These are phyloP conservation scores for Penicillium sclerotiorum DNA, from an alignment of 2,329 filamentous ascomycete species.

Conservation along the genomic window DNA sequence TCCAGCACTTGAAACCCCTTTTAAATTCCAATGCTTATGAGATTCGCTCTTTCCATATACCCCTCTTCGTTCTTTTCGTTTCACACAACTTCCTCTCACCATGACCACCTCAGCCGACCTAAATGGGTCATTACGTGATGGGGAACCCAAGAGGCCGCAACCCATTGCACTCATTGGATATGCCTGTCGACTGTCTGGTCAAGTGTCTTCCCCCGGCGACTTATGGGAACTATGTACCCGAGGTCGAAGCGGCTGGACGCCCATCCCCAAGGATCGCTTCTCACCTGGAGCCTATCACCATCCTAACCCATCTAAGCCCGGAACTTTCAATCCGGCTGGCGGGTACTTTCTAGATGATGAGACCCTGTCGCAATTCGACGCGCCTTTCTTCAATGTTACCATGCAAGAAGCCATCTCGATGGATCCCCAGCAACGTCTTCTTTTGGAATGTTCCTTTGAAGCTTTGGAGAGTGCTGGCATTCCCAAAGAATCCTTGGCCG, in stretches of 20 bases:
- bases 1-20: not conserved
- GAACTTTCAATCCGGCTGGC: slow-evolving; percentile 24
- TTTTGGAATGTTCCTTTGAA: slow-evolving; percentile 29
- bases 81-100: slow-evolving; percentile 2
- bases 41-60: not conserved
- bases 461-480: slow-evolving; percentile 33
- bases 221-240: slow-evolving; percentile 29
- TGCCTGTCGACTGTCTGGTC: slow-evolving; percentile 28
- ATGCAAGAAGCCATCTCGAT: slow-evolving; percentile 28
- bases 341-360: slow-evolving; percentile 32
- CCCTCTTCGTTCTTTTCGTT: not conserved
- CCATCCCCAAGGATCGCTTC: slow-evolving; percentile 26
- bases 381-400: slow-evolving; percentile 30
- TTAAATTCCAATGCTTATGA: not conserved
- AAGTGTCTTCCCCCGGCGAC: slow-evolving; percentile 24
- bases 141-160: slow-evolving; percentile 6
- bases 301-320: slow-evolving; percentile 25
- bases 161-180: slow-evolving; percentile 31
- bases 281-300: slow-evolving; percentile 24
- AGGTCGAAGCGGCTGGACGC: slow-evolving; percentile 24
- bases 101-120: slow-evolving; percentile 13
- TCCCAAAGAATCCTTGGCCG: slow-evolving; percentile 28
- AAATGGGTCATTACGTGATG: slow-evolving; percentile 8
- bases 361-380: slow-evolving; percentile 27
- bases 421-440: slow-evolving; percentile 30